These are phyloP conservation scores for Aspergillaceae sp. DNA, from an alignment of 2,329 filamentous ascomycete genomes.

Conservation along the genomic window DNA sequence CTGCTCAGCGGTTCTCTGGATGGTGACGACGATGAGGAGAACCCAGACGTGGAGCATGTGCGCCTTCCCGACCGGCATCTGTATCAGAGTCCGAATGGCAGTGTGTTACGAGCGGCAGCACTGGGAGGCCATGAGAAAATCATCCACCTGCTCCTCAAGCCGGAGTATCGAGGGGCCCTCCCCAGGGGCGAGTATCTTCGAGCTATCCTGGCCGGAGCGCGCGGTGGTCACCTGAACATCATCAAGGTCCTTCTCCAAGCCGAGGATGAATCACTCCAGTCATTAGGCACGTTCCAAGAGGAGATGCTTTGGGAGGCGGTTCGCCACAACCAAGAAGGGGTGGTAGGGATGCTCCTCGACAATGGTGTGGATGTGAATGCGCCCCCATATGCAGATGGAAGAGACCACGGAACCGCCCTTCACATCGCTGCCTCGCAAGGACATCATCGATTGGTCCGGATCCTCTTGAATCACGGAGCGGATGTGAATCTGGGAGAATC, in stretches of 20 bases:
- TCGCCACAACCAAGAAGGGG: neutral
- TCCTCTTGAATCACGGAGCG: neutral
- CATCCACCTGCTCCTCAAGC: neutral
- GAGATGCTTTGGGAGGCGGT: neutral
- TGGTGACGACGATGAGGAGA: neutral
- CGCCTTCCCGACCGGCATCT: neutral
- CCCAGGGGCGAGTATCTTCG: neutral
- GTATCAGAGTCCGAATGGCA: neutral
- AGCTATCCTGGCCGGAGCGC: neutral
- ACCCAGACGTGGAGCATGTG: neutral
- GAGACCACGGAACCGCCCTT: neutral
- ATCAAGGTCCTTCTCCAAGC: neutral
- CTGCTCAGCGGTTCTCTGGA: neutral
- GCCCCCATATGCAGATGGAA: neutral
- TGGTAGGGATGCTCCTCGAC: neutral
- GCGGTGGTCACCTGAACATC: neutral
- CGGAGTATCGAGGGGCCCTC: neutral
- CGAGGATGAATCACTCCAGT: neutral
- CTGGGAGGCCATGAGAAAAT: neutral
- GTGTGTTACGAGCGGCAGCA: neutral
- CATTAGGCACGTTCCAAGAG: neutral
- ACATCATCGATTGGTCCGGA: neutral
- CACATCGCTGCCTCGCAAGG: neutral
- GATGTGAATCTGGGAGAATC: neutral
- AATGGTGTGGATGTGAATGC: neutral